These are phyloP conservation scores for Orobanche coerulescens DNA, from an alignment of 257 asterid genomes.

Conservation along the genomic window DNA sequence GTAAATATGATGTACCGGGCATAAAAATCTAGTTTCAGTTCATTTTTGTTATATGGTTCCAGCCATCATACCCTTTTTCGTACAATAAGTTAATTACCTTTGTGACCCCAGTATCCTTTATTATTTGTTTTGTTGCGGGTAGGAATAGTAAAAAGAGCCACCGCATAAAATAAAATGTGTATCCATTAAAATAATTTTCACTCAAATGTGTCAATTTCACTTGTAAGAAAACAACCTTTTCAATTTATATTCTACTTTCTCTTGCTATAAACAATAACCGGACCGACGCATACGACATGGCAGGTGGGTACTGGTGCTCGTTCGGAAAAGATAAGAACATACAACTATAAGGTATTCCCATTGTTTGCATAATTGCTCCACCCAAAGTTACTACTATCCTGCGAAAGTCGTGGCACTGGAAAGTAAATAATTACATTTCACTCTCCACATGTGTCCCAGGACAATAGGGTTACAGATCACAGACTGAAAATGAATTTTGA, in stretches of 20 bases:
- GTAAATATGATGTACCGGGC: background rate
- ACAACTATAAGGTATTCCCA: constrained; percentile 76
- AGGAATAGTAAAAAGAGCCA: background rate
- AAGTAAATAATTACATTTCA: background rate
- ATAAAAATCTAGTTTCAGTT: no score
- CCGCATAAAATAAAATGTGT: background rate
- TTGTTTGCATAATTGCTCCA: constrained; percentile 9
- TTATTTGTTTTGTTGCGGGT: constrained; percentile 9
- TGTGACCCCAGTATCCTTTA: background rate
- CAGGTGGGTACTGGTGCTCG: constrained; percentile 99
- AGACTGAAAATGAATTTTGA: constrained; percentile 86
- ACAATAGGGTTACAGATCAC: constrained; percentile 94
- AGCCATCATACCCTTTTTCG: no score
- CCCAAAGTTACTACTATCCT: no score
- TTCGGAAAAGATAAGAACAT: constrained; percentile 89
- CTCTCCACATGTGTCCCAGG: constrained; percentile 39
- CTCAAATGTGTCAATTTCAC: background rate
- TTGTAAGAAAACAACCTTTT: background rate
- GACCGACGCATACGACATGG: constrained; percentile 23
- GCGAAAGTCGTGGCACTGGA: background rate
- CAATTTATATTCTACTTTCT: background rate
- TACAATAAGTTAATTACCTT: background rate
- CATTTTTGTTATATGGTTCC: no score
- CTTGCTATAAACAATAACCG: constrained; percentile 13
- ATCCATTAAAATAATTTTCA: background rate